Conservation (phyloP, 352 stramenopile genomes). For the Phytophthora pisi region DNA sequence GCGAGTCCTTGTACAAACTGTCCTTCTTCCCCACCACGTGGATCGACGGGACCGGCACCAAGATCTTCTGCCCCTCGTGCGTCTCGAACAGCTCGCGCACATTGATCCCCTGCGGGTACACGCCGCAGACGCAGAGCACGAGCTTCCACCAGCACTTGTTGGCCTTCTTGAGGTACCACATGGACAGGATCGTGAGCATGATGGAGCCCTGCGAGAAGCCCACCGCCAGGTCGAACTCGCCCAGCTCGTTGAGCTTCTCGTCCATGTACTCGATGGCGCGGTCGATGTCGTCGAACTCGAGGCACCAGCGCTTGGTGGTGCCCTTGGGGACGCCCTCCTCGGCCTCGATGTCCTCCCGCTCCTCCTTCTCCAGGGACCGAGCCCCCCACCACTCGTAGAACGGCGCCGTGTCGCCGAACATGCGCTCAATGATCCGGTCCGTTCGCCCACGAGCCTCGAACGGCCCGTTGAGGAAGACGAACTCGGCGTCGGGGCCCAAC, state of each 20-base stretch:
- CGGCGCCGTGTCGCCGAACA: slow-evolving; percentile 59
- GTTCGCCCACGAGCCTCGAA: slow-evolving; percentile 61
- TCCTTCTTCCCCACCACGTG: slow-evolving; percentile 63
- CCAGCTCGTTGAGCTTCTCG: slow-evolving; percentile 57
- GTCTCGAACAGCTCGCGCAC: slow-evolving; percentile 53
- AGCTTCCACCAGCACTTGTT: slow-evolving; percentile 62
- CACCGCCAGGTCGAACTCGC: slow-evolving; percentile 76
- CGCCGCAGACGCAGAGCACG: slow-evolving; percentile 50
- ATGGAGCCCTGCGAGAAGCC: slow-evolving; percentile 83
- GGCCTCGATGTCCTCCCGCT: slow-evolving; percentile 44
- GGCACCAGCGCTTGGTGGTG: slow-evolving; percentile 30
- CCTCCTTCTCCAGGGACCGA: slow-evolving; percentile 48
- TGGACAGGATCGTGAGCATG: slow-evolving; percentile 66
- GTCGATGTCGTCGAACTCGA: slow-evolving; percentile 50
- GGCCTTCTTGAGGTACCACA: slow-evolving; percentile 55
- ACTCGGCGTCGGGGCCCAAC: slow-evolving; percentile 68
- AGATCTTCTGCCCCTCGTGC: slow-evolving; percentile 40
- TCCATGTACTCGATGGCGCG: slow-evolving; percentile 60
- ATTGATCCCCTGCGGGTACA: slow-evolving; percentile 42
- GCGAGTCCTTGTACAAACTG: slow-evolving; percentile 48
- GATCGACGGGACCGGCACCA: slow-evolving; percentile 61
- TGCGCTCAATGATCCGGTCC: slow-evolving; percentile 56
- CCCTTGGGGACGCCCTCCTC: slow-evolving; percentile 28
- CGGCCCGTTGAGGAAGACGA: slow-evolving; percentile 70
- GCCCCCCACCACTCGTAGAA: slow-evolving; percentile 84